These are phyloP conservation scores for Fistulinella prunicolor DNA, from an alignment of 768 basidiomycete species.

Conservation along the genomic window DNA sequence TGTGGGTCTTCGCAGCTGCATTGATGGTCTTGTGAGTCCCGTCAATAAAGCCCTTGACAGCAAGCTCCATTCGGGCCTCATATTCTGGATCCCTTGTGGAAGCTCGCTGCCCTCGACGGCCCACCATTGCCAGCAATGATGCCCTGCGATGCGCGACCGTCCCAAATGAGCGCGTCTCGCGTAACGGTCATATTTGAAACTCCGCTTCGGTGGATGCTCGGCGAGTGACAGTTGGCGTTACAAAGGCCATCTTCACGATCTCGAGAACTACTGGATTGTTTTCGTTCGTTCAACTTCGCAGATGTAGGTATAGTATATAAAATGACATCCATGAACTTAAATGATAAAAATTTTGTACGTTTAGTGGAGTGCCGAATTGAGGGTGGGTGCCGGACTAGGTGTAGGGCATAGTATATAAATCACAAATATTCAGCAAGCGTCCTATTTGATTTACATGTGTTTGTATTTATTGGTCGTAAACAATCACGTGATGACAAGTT, in stretches of 20 bases:
- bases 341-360: neutral
- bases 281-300: too few species aligned
- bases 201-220: too few species aligned
- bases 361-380: neutral
- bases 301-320: neutral
- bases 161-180: neutral
- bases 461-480: too few species aligned
- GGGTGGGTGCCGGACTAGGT: neutral
- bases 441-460: too few species aligned
- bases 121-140: neutral
- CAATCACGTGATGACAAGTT: too few species aligned
- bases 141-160: neutral
- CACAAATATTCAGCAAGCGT: too few species aligned
- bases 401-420: too few species aligned
- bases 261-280: too few species aligned
- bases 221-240: too few species aligned
- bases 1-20: neutral
- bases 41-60: neutral
- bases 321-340: neutral
- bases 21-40: neutral
- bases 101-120: neutral
- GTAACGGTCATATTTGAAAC: too few species aligned
- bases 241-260: too few species aligned
- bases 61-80: conserved; percentile 6
- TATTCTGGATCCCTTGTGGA: neutral